Base-by-base conservation (phyloP, 1,284 basidiomycete genomes). In the Ganoderma sinense region DNA sequence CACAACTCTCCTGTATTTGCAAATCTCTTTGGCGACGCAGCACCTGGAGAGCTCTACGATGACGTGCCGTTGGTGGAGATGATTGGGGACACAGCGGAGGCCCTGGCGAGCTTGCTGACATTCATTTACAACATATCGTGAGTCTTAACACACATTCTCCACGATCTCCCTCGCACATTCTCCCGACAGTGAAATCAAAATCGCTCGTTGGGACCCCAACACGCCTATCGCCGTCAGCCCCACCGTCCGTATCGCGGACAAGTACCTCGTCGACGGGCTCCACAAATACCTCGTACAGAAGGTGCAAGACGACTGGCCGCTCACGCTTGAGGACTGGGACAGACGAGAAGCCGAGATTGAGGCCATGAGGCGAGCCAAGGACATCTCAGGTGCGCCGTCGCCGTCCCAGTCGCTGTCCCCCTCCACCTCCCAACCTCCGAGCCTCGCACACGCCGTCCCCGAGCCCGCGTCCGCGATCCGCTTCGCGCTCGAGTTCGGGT, bases 251-350 rank as follows among this genome's bases (percentile, higher is more conserved):
- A 80, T 92, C 1, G 89, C 90, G n/a, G 1, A 85, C 87, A 92
- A 92, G 78, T 92, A 92, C 75, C 81, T 90, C 63, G 84, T 90
- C 62, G 85, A 88, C 56, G 82, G 85, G 64, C 85, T 91, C 20
- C 86, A 86, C 0, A 74, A 80, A 51, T 85, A 82, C 55, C 90
- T 89, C 72, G 77, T 91, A 20, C 80, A 80, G 14, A 86, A 85
- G 26, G 83, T 92, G 39, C 76, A 82, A 26, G 80, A 82, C 56
- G 89, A 90, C 75, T 92, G 89, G 87, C 90, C 91, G 1, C 76
- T 81, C 16, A 88, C 87, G 2, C 85, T 92, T n/a, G 76, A 78
- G 1, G 87, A 83, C n/a, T 92, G 90, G 90, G 89, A 92, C 75
- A 36, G 64, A 13, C 71, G 66, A 20, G 69, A 73, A 64, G 68